Conservation (phyloP, 2,329 filamentous ascomycete genomes). For the Fusarium cicatricum region DNA sequence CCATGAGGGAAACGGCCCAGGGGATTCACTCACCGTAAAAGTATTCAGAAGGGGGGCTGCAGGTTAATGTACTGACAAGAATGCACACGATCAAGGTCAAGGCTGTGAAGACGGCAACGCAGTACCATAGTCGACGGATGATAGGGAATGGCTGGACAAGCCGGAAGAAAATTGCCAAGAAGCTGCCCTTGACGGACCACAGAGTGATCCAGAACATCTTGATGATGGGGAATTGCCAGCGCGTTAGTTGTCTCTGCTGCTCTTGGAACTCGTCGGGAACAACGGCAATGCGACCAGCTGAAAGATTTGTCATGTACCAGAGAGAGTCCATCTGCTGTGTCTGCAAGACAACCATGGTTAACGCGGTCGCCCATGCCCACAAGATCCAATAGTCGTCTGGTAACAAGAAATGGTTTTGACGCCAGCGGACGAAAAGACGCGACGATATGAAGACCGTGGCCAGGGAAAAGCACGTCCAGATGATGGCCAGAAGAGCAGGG, state of each 20-base stretch:
- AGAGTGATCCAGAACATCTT: constrained; percentile 27
- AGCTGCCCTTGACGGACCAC: constrained; percentile 26
- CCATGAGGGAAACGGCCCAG: too few species aligned
- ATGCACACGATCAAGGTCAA: constrained; percentile 4
- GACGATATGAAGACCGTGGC: constrained; percentile 13
- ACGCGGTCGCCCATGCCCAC: constrained; percentile 13
- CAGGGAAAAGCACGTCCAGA: constrained; percentile 20
- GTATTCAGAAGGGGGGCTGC: constrained; percentile 11
- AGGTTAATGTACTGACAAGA: constrained; percentile 16
- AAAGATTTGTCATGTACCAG: constrained; percentile 20
- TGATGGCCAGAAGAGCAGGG: background rate
- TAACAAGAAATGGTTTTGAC: constrained; percentile 11
- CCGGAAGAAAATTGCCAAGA: constrained; percentile 13
- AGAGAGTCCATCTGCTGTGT: constrained; percentile 22
- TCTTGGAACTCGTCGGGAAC: background rate
- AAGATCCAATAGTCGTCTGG: constrained; percentile 27
- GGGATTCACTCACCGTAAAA: constrained; percentile 14
- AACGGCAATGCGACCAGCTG: constrained; percentile 3
- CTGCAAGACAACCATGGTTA: constrained; percentile 24
- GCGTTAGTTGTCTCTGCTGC: background rate
- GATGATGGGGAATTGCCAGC: constrained; percentile 26
- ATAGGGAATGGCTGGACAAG: constrained; percentile 15
- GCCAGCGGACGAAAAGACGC: constrained; percentile 11
- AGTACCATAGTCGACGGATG: constrained; percentile 15
- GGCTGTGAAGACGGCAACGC: constrained; percentile 4